phyloP scores from a whole-genome alignment of 176 grass and related monocot genomes.

The Dactylis glomerata region DNA sequence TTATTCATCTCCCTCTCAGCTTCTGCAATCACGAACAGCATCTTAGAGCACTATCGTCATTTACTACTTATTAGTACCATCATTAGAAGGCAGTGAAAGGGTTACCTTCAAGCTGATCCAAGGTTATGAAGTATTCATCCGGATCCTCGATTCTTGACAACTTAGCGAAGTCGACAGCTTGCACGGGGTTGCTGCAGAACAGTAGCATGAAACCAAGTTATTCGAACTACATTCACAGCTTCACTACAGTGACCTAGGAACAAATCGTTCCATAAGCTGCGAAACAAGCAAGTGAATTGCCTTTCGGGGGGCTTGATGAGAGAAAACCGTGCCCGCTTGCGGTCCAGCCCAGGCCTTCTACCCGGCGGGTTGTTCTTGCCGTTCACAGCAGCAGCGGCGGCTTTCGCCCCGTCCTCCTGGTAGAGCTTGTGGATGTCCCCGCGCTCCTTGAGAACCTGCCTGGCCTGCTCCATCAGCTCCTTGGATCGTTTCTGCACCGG shows the following conservation, averaged over 20 bases:
- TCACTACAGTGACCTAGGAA: not conserved
- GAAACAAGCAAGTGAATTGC: conserved; percentile 34
- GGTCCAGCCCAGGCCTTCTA: conserved; percentile 34
- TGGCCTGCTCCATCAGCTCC: conserved; percentile 40
- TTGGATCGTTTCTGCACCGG: conserved; percentile 22
- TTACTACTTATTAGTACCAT: not conserved
- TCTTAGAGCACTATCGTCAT: conserved; percentile 7
- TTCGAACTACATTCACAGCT: not conserved
- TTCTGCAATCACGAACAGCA: conserved; percentile 37
- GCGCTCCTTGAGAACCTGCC: conserved; percentile 9
- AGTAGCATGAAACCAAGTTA: conserved; percentile 25
- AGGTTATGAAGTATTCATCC: conserved; percentile 23
- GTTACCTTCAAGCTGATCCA: conserved; percentile 51
- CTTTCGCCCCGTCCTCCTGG: conserved; percentile 13
- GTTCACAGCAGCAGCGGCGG: not conserved
- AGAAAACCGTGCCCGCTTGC: conserved; percentile 46
- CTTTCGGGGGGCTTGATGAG: conserved; percentile 16
- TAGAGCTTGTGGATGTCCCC: conserved; percentile 19
- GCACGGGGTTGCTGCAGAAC: conserved; percentile 39
- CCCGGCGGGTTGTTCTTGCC: conserved; percentile 22
- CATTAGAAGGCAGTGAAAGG: not conserved
- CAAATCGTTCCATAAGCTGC: not conserved
- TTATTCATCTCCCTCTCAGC: conserved; percentile 46
- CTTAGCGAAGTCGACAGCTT: conserved; percentile 33
- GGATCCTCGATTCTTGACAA: conserved; percentile 41